Conservation (phyloP, 1,284 basidiomycete species). For the Laetiporus sulphureus region DNA sequence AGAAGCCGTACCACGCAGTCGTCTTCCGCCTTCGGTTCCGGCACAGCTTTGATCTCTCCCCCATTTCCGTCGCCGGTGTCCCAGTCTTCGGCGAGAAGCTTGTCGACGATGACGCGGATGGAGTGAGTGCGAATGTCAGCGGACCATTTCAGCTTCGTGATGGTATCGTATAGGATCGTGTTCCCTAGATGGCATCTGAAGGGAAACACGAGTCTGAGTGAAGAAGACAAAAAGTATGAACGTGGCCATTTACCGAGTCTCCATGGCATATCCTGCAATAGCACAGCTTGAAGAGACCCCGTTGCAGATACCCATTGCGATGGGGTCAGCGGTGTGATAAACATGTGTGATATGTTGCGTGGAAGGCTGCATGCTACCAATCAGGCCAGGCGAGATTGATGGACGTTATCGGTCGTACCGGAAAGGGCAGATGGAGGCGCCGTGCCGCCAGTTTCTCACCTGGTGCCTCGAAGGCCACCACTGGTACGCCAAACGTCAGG, state of each 20-base stretch:
- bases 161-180: conserved; percentile 79
- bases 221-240: background rate
- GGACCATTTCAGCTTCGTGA: conserved; percentile 78
- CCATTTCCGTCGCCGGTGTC: conserved; percentile 16
- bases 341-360: conserved; percentile 75
- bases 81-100: conserved; percentile 72
- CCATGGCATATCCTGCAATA: conserved; percentile 48
- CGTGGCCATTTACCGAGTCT: conserved; percentile 38
- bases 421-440: conserved; percentile 86
- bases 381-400: conserved; percentile 85
- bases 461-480: conserved; percentile 87
- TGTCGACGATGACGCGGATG: conserved; percentile 73
- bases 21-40: conserved; percentile 17
- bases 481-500: conserved; percentile 86
- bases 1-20: conserved; percentile 31
- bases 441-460: conserved; percentile 83
- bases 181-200: conserved; percentile 59
- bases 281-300: conserved; percentile 68
- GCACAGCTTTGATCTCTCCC: conserved; percentile 3
- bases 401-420: conserved; percentile 71
- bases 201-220: background rate
- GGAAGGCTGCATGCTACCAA: conserved; percentile 49
- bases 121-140: conserved; percentile 79
- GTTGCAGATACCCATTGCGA: conserved; percentile 77
- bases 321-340: conserved; percentile 84